Percentiles rank a stretch among this genome's conserved stretches.
Conservation (phyloP, 2,329 filamentous ascomycete genomes). For the Pyrenochaeta sp. region DNA sequence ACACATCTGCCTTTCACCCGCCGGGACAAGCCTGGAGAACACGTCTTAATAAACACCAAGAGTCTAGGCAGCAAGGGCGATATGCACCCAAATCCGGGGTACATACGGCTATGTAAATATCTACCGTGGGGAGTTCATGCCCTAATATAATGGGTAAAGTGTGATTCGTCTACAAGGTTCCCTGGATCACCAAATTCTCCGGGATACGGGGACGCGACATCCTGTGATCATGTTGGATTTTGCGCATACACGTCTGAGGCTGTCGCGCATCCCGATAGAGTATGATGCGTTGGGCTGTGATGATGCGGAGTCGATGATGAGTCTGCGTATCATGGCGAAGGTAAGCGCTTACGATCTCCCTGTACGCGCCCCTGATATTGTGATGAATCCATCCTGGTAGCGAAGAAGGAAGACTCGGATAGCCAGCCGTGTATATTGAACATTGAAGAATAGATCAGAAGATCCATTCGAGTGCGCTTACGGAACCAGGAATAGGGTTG, state of each 20-base stretch:
- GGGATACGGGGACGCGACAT: constrained; percentile 3
- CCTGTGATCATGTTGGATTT: constrained; percentile 5
- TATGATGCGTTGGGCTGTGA: constrained; percentile 3
- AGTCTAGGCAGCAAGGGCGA: constrained; percentile 16
- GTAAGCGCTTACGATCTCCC: constrained; percentile 1
- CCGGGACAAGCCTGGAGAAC: constrained; percentile 37
- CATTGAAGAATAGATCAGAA: neutral
- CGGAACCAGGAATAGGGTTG: neutral
- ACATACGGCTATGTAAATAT: constrained; percentile 16
- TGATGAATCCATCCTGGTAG: neutral
- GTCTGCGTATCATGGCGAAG: neutral
- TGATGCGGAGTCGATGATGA: constrained; percentile 2
- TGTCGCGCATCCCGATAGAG: constrained; percentile 2
- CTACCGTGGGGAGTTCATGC: neutral
- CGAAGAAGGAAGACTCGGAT: neutral
- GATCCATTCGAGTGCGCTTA: neutral
- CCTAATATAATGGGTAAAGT: constrained; percentile 20
- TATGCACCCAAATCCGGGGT: constrained; percentile 24
- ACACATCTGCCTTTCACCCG: constrained; percentile 24
- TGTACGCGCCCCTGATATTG: constrained; percentile 1
- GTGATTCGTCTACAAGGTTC: constrained; percentile 12
- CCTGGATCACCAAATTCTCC: constrained; percentile 15
- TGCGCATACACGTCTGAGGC: neutral
- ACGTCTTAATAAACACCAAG: constrained; percentile 30
- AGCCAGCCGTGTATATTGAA: neutral